Evolutionary conservation across 2,329 filamentous ascomycete genomes (phyloP).

Genomic region (Paracoccidioides brasiliensis): DNA sequence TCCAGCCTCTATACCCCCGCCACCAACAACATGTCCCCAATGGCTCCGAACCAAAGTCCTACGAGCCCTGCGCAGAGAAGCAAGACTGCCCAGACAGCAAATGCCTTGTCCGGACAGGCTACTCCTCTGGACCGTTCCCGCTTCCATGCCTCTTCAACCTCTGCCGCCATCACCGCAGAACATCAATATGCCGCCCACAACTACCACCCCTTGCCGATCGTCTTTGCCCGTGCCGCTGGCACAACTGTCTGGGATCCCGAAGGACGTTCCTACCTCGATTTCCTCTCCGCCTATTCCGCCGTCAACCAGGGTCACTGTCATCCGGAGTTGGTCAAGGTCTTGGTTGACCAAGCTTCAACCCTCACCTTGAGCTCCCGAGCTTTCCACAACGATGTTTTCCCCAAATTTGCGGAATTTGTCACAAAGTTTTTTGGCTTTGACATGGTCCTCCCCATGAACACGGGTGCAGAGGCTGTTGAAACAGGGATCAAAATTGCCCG

Average conservation of each 20-base stretch:
- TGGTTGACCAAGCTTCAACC: slow-evolving; percentile 77
- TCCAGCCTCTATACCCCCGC: neutral
- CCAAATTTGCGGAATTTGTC: slow-evolving; percentile 85
- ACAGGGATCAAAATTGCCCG: slow-evolving; percentile 90
- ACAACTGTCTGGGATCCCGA: slow-evolving; percentile 95
- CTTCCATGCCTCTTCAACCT: slow-evolving; percentile 66
- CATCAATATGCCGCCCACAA: slow-evolving; percentile 87
- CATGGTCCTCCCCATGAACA: slow-evolving; percentile 98
- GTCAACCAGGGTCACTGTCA: slow-evolving; percentile 98
- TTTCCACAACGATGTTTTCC: slow-evolving; percentile 98
- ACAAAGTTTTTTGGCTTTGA: slow-evolving; percentile 84
- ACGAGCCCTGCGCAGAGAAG: slow-evolving; percentile 7
- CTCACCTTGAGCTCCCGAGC: slow-evolving; percentile 86
- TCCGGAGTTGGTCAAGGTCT: slow-evolving; percentile 81
- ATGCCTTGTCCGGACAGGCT: slow-evolving; percentile 25
- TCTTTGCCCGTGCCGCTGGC: slow-evolving; percentile 75
- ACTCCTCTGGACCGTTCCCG: slow-evolving; percentile 25
- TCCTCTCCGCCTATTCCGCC: slow-evolving; percentile 93
- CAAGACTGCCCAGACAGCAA: slow-evolving; percentile 15
- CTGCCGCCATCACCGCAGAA: slow-evolving; percentile 67
- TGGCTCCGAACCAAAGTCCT: slow-evolving; percentile 15
- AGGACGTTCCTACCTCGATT: slow-evolving; percentile 89
- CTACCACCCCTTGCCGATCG: slow-evolving; percentile 92
- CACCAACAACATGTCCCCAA: slow-evolving; percentile 13
- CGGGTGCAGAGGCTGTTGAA: slow-evolving; percentile 89